Conservation (phyloP, 164 flowering plant species). For the grape (Vitis vinifera) region DNA sequence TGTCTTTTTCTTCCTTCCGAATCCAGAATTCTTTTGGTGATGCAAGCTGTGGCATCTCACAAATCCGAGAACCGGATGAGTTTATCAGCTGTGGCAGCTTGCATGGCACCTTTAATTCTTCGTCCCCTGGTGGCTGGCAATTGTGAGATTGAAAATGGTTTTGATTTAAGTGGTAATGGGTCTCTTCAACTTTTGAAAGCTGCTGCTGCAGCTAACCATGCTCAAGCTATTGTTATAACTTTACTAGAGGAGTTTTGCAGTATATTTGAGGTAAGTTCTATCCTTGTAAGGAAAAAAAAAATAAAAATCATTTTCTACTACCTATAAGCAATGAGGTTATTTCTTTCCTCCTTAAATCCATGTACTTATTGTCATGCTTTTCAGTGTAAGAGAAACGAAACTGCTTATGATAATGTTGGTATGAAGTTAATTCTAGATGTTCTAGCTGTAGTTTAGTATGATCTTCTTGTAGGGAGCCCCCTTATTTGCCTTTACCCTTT, state of each 20-base stretch:
- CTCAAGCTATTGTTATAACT: conserved; percentile 89
- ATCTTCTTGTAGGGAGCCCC: too few relatives aligned
- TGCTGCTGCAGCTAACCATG: conserved; percentile 99
- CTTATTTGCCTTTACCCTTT: too few relatives aligned
- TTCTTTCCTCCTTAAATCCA: too few relatives aligned
- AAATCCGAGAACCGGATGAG: conserved; percentile 87
- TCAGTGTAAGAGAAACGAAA: too few relatives aligned
- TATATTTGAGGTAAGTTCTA: conserved; percentile 75
- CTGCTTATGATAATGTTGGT: too few relatives aligned
- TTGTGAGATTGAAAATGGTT: conserved; percentile 73
- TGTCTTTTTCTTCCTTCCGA: conserved; percentile 8
- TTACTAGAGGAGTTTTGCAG: conserved; percentile 79
- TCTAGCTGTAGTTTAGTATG: too few relatives aligned
- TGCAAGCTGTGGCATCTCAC: conserved; percentile 83
- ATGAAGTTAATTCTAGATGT: too few relatives aligned
- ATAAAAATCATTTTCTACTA: not conserved
- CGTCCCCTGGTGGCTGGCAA: conserved; percentile 97
- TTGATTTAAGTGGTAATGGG: conserved; percentile 84
- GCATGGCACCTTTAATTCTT: conserved; percentile 99
- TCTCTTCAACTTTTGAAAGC: conserved; percentile 93
- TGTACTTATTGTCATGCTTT: too few relatives aligned
- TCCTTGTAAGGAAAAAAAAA: not conserved
- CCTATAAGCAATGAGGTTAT: too few relatives aligned
- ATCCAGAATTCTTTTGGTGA: conserved; percentile 83
- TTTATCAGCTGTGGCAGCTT: conserved; percentile 94